Evolutionary conservation across 2,329 filamentous ascomycete genomes (phyloP), one percentile per base, ranked within the genome.

Genomic region (Gaeumannomyces sp.): DNA sequence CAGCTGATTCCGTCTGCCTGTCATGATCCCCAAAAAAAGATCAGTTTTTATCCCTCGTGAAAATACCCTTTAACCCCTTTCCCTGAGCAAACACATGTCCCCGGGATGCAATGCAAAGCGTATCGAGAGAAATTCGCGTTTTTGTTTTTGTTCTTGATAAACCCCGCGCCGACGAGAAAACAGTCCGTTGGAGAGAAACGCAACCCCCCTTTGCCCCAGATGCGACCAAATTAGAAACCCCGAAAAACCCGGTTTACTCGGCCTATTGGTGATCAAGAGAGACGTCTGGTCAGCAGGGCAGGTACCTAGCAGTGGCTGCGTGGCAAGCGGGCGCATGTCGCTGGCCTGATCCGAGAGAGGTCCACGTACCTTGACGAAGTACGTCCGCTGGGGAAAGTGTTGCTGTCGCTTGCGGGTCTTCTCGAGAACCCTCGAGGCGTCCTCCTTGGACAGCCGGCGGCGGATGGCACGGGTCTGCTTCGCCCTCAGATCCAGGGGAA

Each of bases 391-490:
- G 73, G 95, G 95, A 88, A 99, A 99, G 86, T 99, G 94, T 73
- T 86, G 89, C 80, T 86, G 81, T 85, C 89, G 92, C 92, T 99
- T 99, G 89, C 93, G 93, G 81, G 93, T 89, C 90, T 96, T 97
- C 84, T 94, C 89, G 73, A 96, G 90, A 76, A 88, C 84, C 79
- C 89, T 86, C 75, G 87, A 85, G 75, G 90, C 89, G 83, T 99
- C 94, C 86, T 96, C 87, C 81, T 92, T 89, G 77, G 90, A 94
- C 83, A 99, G 86, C 78, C 92, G 88, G 85, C 96, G 92, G 78
- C 95, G 93, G 84, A 98, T 96, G 79, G 93, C 95, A 76, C 95
- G 93, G 79, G 95, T 99, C 86, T 95, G 89, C 91, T 98, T 98
- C 79, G 93, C 83, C 82, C 95, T 92, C 85, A 99, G 93, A 82